Evolutionary conservation across 768 basidiomycete species (phyloP).

Genomic region (Chlorophyllum brunneum): DNA sequence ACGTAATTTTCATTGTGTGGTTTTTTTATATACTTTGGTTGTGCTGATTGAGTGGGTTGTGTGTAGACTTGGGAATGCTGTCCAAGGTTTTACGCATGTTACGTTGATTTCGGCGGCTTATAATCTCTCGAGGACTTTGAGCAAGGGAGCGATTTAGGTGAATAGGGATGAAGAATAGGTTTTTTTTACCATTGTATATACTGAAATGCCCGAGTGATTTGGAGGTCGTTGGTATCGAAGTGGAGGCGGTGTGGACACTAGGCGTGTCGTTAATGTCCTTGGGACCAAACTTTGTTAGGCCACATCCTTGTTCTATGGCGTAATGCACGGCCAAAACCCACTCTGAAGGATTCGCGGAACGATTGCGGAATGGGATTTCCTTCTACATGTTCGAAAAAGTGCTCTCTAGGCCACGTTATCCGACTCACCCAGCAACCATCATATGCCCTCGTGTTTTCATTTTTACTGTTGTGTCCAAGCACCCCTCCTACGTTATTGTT

Average conservation of each 20-base stretch:
- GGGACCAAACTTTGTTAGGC: constrained; percentile 89
- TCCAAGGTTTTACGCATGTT: constrained; percentile 91
- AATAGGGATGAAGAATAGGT: not conserved
- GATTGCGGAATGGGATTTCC: constrained; percentile 82
- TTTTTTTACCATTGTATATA: constrained; percentile 34
- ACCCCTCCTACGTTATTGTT: no score
- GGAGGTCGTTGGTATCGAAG: constrained; percentile 73
- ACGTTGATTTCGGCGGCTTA: constrained; percentile 84
- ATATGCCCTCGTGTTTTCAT: no score
- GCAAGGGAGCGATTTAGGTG: not conserved
- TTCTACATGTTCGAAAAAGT: constrained; percentile 86
- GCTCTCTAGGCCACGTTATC: no score
- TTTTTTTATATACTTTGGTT: not conserved
- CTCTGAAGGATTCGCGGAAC: constrained; percentile 75
- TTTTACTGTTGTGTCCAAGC: no score
- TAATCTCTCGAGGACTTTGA: constrained; percentile 66
- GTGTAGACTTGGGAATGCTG: constrained; percentile 75
- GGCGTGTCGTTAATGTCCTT: constrained; percentile 89
- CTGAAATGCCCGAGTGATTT: constrained; percentile 89
- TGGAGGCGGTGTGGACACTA: constrained; percentile 92
- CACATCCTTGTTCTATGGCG: constrained; percentile 97
- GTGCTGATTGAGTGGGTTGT: constrained; percentile 6
- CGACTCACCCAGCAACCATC: no score
- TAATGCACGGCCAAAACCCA: constrained; percentile 94
- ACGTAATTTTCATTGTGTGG: constrained; percentile 25